Percentiles rank a stretch among this genome's conserved stretches.
phyloP scores from a whole-genome alignment of 2,329 filamentous ascomycete species.

The Ophiostoma piceae region DNA sequence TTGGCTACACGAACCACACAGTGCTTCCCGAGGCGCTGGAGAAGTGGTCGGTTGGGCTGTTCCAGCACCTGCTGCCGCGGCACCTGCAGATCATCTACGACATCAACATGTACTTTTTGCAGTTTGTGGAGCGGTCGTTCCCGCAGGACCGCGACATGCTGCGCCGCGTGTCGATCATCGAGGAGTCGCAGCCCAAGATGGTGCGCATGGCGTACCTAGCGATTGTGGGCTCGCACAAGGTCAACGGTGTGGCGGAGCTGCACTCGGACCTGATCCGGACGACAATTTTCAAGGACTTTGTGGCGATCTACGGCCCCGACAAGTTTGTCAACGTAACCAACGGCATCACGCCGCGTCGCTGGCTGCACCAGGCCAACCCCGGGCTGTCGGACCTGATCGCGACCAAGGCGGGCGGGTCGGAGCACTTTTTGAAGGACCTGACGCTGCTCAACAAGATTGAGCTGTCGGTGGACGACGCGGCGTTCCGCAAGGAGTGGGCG shows the following conservation, averaged over 20 bases:
- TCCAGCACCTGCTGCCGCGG: slow-evolving; percentile 88
- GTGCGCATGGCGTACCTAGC: slow-evolving; percentile 94
- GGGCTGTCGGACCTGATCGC: slow-evolving; percentile 86
- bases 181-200: slow-evolving; percentile 96
- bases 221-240: slow-evolving; percentile 96
- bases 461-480: slow-evolving; percentile 73
- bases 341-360: slow-evolving; percentile 90
- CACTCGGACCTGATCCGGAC: slow-evolving; percentile 98
- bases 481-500: slow-evolving; percentile 89
- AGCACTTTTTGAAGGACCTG: slow-evolving; percentile 78
- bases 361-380: slow-evolving; percentile 96
- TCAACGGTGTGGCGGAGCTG: slow-evolving; percentile 95
- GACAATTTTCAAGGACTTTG: slow-evolving; percentile 99
- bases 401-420: slow-evolving; percentile 75
- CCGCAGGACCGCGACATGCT: slow-evolving; percentile 86
- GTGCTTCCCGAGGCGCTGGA: slow-evolving; percentile 94
- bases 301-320: slow-evolving; percentile 87
- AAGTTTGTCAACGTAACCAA: slow-evolving; percentile 99
- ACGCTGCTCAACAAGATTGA: slow-evolving; percentile 83
- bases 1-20: slow-evolving; percentile 98
- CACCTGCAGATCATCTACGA: slow-evolving; percentile 98
- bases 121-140: slow-evolving; percentile 82
- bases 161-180: slow-evolving; percentile 86
- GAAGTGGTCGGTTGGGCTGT: slow-evolving; percentile 92
- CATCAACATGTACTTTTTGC: slow-evolving; percentile 92